Evolutionary conservation across 2,329 filamentous ascomycete genomes (phyloP), one percentile per base, ranked within the genome.

Genomic region (Clarireedia hainanense): DNA sequence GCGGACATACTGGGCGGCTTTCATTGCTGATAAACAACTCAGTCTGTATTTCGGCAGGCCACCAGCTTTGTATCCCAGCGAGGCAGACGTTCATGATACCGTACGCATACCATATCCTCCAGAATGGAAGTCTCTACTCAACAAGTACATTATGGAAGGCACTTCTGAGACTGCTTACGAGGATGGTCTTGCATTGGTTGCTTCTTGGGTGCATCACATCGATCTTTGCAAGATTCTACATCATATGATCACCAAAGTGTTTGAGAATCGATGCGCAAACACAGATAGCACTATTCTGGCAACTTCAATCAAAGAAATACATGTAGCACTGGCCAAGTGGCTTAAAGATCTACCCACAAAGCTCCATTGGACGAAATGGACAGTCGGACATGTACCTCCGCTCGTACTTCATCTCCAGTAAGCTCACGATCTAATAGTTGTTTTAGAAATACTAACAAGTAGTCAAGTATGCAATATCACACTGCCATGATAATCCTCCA

Each of bases 401-500:
- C 72, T 73, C 27, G 73, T 79, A 1, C 71, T 78, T 42, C 74
- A 77, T 61, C 67, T 78, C 39, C 75, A 78, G 68, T 68, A 60
- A 56, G 60, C 50, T 26, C 26, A 5, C 12, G 3, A 27, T 26
- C 9, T 23, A 9, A 10, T 51, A 30, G 20, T 34, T 6, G 17
- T 7, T 9, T 39, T 27, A n/a, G 17, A 0, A 36, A 24, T 42
- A 36, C 30, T 50, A 46, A 52, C 30, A 27, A 27, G 9, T 12
- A 27, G 23, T 4, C n/a, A 20, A 62, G 60, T 59, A 75, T 79
- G 71, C 63, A 74, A 15, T 78, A 77, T 59, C 75, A 78, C 56
- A 77, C 76, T 0, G 71, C 73, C 48, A 76, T 78, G 74, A 77
- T 77, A 20, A 76, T 79, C 49, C 71, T 79, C 2, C 75, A 78